Evolutionary conservation across 1,284 basidiomycete genomes (phyloP).

Genomic region (Pulchroboletus neoregius): DNA sequence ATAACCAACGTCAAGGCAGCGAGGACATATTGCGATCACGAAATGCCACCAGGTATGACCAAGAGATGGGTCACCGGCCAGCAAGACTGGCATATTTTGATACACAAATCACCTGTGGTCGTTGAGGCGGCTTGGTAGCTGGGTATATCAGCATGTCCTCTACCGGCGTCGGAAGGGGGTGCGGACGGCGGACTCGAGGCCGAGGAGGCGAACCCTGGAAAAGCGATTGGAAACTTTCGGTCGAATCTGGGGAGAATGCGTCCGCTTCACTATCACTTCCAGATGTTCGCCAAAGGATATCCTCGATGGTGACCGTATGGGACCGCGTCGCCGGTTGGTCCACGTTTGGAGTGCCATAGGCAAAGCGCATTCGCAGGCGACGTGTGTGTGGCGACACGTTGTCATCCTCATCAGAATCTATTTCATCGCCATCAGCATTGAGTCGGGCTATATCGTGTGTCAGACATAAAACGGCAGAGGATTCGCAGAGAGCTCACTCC

Average conservation of each 20-base stretch:
- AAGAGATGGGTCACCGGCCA: constrained; percentile 30
- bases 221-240: constrained; percentile 18
- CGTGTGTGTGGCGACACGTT: constrained; percentile 21
- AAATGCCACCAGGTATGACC: no score
- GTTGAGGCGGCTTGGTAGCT: constrained; percentile 12
- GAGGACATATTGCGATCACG: background rate
- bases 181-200: constrained; percentile 23
- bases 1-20: constrained; percentile 2
- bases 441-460: constrained; percentile 42
- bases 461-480: constrained; percentile 8
- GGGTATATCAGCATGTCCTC: constrained; percentile 41
- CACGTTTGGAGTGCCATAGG: constrained; percentile 17
- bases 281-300: constrained; percentile 30
- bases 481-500: constrained; percentile 40
- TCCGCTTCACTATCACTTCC: constrained; percentile 31
- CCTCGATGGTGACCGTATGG: constrained; percentile 27
- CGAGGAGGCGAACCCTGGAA: constrained; percentile 17
- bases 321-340: constrained; percentile 19
- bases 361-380: constrained; percentile 30
- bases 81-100: constrained; percentile 34
- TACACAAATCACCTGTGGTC: constrained; percentile 23
- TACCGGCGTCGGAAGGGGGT: constrained; percentile 52
- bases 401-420: constrained; percentile 43
- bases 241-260: constrained; percentile 23
- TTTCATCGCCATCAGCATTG: constrained; percentile 54